These are phyloP conservation scores for Sicyos edulis DNA, from an alignment of 306 rosid genomes.

Conservation along the genomic window DNA sequence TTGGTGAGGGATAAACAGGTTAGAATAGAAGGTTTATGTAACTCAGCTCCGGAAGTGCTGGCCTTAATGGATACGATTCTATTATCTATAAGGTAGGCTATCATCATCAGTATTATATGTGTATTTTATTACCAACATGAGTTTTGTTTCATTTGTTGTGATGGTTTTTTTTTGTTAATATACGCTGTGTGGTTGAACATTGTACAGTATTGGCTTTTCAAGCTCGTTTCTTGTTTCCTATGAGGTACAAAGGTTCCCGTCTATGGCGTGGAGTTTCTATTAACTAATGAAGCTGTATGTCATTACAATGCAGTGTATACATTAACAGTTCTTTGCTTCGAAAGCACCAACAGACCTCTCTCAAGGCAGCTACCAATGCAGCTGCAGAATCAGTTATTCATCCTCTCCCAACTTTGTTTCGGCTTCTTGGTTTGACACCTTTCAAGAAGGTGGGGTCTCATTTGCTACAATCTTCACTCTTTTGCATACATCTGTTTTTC, in stretches of 20 bases:
- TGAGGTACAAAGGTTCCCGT: background rate
- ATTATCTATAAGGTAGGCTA: constrained; percentile 63
- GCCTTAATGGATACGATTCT: constrained; percentile 69
- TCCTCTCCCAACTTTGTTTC: constrained; percentile 76
- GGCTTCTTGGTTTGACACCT: constrained; percentile 68
- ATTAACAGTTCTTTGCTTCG: constrained; percentile 63
- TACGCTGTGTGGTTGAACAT: background rate
- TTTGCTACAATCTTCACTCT: background rate
- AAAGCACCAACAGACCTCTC: constrained; percentile 58
- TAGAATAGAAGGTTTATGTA: constrained; percentile 62
- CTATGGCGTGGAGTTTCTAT: constrained; percentile 1
- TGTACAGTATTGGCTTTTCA: background rate
- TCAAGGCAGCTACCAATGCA: constrained; percentile 58
- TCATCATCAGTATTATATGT: background rate
- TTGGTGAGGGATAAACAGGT: constrained; percentile 71
- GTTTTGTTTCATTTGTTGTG: background rate
- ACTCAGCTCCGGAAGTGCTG: constrained; percentile 57
- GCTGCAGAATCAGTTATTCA: constrained; percentile 69
- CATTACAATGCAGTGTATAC: constrained; percentile 47
- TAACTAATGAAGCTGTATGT: constrained; percentile 20
- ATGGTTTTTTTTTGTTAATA: background rate
- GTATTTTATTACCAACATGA: background rate
- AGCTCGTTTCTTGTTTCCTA: background rate
- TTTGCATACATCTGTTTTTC: background rate
- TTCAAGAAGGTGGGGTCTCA: constrained; percentile 58